Conservation (phyloP, 257 asterid genomes). For the Solanum chaucha region DNA sequence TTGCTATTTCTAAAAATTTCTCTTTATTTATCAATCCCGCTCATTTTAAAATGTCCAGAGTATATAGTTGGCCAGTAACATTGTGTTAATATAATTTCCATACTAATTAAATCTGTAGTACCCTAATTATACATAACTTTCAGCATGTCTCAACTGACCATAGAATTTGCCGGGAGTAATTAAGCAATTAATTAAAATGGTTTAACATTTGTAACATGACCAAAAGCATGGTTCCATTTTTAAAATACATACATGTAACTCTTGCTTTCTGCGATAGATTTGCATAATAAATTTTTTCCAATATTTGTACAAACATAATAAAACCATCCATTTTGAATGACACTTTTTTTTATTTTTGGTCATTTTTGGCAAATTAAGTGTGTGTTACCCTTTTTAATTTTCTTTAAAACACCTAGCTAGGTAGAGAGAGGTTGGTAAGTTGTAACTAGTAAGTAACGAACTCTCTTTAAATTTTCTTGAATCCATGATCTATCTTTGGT, state of each 20-base stretch:
- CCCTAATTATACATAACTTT: background rate
- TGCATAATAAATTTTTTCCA: constrained; percentile 6
- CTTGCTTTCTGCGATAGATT: constrained; percentile 23
- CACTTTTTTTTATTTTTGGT: constrained; percentile 13
- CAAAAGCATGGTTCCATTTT: constrained; percentile 40
- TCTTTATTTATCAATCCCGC: background rate
- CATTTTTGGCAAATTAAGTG: constrained; percentile 37
- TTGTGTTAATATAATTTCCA: background rate
- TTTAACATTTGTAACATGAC: constrained; percentile 13
- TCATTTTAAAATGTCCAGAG: background rate
- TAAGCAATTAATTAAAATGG: constrained; percentile 16
- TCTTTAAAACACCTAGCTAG: background rate
- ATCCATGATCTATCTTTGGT: background rate
- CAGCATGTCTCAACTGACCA: constrained; percentile 23
- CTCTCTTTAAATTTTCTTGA: constrained; percentile 14
- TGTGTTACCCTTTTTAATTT: constrained; percentile 39
- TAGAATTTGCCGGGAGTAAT: constrained; percentile 37
- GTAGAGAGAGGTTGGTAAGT: background rate
- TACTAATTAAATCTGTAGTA: background rate
- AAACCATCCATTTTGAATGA: constrained; percentile 18
- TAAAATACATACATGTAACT: background rate
- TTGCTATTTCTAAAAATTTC: too few species aligned
- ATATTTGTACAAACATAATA: constrained; percentile 21
- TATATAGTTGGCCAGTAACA: background rate
- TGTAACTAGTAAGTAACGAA: background rate